Percentiles rank a stretch among this genome's conserved stretches.
These are phyloP conservation scores for rapeseed (Brassica napus) DNA, from an alignment of 345 rosid genomes.

Conservation along the genomic window Da-Ae NC_063441.1:18967001-18967500, in stretches of 20 bases:
- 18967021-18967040: slow-evolving; percentile 38
- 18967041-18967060: slow-evolving; percentile 1
- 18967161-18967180: slow-evolving; percentile 17
- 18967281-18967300: neutral
- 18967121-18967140: slow-evolving; percentile 1
- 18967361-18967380: slow-evolving; percentile 9
- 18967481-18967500: slow-evolving; percentile 42
- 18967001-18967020: slow-evolving; percentile 43
- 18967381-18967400: slow-evolving; percentile 18
- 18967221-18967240: neutral
- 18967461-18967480: slow-evolving; percentile 36
- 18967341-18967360: neutral
- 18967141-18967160: slow-evolving; percentile 7
- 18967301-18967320: slow-evolving; percentile 13
- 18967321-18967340: slow-evolving; percentile 7
- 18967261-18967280: neutral
- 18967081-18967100: slow-evolving; percentile 10
- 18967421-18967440: slow-evolving; percentile 49
- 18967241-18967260: neutral
- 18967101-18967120: neutral
- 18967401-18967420: slow-evolving; percentile 28
- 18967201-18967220: slow-evolving; percentile 12
- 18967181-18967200: neutral
- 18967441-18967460: slow-evolving; percentile 42
- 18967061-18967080: neutral